Percentiles rank a stretch among this genome's conserved stretches.
phyloP scores from a whole-genome alignment of 768 basidiomycete species.

The Fomitopsis pulvina region DNA sequence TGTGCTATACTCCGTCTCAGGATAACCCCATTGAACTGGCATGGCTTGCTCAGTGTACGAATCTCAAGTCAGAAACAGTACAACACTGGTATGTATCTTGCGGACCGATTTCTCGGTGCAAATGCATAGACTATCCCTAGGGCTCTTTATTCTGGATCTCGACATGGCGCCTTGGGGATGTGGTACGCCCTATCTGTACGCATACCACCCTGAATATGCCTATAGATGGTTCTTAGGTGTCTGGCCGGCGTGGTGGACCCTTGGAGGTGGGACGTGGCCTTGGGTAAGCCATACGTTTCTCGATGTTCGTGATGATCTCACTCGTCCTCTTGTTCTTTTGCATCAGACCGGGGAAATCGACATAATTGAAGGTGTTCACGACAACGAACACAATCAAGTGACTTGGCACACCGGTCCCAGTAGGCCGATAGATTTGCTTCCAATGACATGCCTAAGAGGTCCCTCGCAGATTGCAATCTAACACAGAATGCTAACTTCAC shows the following conservation, averaged over 20 bases:
- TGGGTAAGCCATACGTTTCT: conserved; percentile 33
- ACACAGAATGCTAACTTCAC: conserved; percentile 51
- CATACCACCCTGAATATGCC: neutral
- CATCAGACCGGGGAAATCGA: conserved; percentile 71
- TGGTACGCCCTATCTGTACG: conserved; percentile 37
- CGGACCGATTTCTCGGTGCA: neutral
- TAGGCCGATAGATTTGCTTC: conserved; percentile 16
- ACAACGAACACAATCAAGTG: conserved; percentile 79
- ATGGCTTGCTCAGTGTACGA: conserved; percentile 52
- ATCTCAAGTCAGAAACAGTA: conserved; percentile 60
- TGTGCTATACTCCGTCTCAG: conserved; percentile 16
- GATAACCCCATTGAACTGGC: neutral
- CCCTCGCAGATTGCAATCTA: conserved; percentile 46
- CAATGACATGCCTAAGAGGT: conserved; percentile 4
- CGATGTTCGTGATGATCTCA: neutral
- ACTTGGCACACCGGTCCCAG: conserved; percentile 72
- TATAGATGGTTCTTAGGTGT: conserved; percentile 38
- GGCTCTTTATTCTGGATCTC: conserved; percentile 80
- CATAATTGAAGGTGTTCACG: conserved; percentile 81
- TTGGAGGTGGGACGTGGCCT: conserved; percentile 59
- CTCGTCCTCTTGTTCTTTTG: conserved; percentile 5
- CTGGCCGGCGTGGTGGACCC: conserved; percentile 83
- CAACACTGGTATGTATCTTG: conserved; percentile 40
- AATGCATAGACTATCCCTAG: neutral
- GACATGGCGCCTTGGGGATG: conserved; percentile 87